A percentile compares a stretch with the other conserved stretches of the same genome.
phyloP scores from a whole-genome alignment of 768 basidiomycete genomes.

The Suillus fuscotomentosus region DNA sequence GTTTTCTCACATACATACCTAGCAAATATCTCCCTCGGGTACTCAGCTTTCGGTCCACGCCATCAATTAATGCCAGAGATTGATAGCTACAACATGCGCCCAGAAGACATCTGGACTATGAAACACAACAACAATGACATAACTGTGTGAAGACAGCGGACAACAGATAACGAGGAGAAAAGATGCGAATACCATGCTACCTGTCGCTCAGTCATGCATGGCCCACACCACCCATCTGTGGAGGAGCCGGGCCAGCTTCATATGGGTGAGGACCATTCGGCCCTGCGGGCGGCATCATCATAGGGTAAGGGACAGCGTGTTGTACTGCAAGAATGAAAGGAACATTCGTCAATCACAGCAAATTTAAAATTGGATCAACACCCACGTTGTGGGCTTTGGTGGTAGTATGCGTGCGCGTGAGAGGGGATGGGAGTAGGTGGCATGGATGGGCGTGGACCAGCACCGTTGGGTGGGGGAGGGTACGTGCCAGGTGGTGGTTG shows the following conservation, averaged over 20 bases:
- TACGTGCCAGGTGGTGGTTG: conserved; percentile 74
- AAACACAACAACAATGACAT: conserved; percentile 6
- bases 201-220: conserved; percentile 46
- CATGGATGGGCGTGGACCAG: conserved; percentile 81
- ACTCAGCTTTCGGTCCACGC: not conserved
- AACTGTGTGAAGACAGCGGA: not conserved
- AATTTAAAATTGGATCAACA: conserved; percentile 21
- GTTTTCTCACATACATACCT: not conserved
- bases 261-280: conserved; percentile 66
- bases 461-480: conserved; percentile 75
- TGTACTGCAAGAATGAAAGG: conserved; percentile 50
- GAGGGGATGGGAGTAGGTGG: conserved; percentile 88
- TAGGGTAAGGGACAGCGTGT: conserved; percentile 85
- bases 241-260: conserved; percentile 67
- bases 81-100: conserved; percentile 3
- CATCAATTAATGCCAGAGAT: conserved; percentile 3
- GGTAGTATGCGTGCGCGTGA: conserved; percentile 86
- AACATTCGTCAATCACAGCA: conserved; percentile 24
- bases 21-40: not conserved
- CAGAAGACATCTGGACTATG: not conserved
- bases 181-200: conserved; percentile 1
- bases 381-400: conserved; percentile 86
- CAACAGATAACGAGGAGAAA: conserved; percentile 4
- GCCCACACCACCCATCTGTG: conserved; percentile 69
- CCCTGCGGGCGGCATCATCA: conserved; percentile 81